A percentile compares a stretch with the other conserved stretches of the same genome.
phyloP scores from a whole-genome alignment of 2,329 filamentous ascomycete species.

The Fusarium oligoseptatum region DNA sequence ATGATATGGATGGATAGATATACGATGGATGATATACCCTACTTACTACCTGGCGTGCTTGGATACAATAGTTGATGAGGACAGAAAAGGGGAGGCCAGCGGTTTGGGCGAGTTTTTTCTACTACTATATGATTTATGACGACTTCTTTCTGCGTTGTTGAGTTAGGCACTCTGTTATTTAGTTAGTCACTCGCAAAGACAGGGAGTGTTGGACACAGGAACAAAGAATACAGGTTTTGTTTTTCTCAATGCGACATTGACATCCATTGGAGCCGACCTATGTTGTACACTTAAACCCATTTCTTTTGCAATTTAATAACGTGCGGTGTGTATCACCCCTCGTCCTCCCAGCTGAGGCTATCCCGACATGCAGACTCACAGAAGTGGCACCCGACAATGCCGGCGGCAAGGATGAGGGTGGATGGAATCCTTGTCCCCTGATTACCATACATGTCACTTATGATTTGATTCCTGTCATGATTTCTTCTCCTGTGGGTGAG shows the following conservation, averaged over 20 bases:
- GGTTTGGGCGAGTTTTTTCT: neutral
- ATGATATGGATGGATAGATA: slow-evolving; percentile 1
- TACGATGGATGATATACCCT: slow-evolving; percentile 24
- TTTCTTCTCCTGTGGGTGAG: neutral
- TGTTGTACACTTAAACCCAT: neutral
- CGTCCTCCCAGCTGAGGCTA: neutral
- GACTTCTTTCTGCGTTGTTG: neutral
- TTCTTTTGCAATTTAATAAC: neutral
- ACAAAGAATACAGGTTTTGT: neutral
- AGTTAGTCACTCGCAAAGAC: neutral
- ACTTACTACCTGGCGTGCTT: neutral
- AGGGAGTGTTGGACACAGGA: neutral
- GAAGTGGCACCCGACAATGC: neutral
- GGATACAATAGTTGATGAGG: neutral
- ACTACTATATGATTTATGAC: neutral
- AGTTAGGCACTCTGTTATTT: neutral
- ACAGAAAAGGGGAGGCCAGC: neutral
- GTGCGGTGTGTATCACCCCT: neutral
- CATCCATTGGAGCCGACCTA: too few species aligned
- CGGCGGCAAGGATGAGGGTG: neutral
- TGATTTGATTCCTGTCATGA: neutral
- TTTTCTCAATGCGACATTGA: neutral
- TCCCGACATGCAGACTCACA: neutral
- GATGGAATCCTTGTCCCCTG: neutral
- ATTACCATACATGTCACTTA: neutral